Conservation (phyloP, 495 filamentous ascomycete genomes). For the Neurospora tetrasperma region DNA sequence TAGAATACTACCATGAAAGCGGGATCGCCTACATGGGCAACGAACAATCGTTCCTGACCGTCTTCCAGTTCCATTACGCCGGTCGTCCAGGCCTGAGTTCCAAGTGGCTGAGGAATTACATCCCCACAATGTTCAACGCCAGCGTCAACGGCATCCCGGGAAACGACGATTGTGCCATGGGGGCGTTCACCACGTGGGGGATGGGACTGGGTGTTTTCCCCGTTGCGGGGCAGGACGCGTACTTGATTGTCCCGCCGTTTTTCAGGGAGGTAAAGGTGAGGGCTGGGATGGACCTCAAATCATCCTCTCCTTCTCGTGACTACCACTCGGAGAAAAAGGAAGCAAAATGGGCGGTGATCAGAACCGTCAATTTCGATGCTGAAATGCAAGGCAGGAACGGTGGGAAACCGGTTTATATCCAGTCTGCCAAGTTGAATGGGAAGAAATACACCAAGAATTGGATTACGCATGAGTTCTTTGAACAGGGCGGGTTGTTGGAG, state of each 20-base stretch:
- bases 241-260: slow-evolving; percentile 55
- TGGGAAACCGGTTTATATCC: slow-evolving; percentile 48
- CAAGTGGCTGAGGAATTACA: slow-evolving; percentile 52
- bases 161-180: slow-evolving; percentile 71
- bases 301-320: no score
- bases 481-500: slow-evolving; percentile 53
- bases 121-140: slow-evolving; percentile 56
- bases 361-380: slow-evolving; percentile 48
- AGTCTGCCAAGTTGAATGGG: slow-evolving; percentile 56
- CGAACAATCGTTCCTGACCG: slow-evolving; percentile 61
- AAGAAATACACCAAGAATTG: slow-evolving; percentile 53
- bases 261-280: slow-evolving; percentile 55
- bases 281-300: slow-evolving; percentile 26
- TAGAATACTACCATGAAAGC: slow-evolving; percentile 52
- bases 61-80: slow-evolving; percentile 65
- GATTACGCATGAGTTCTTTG: slow-evolving; percentile 66
- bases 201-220: slow-evolving; percentile 63
- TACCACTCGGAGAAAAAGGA: background rate
- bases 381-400: background rate
- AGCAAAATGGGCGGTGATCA: slow-evolving; percentile 48
- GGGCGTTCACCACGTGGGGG: slow-evolving; percentile 55
- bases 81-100: slow-evolving; percentile 54
- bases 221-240: slow-evolving; percentile 63
- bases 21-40: slow-evolving; percentile 63
- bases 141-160: slow-evolving; percentile 55